Conservation (phyloP, 2,329 filamentous ascomycete species). For the Aureobasidium sp. region DNA sequence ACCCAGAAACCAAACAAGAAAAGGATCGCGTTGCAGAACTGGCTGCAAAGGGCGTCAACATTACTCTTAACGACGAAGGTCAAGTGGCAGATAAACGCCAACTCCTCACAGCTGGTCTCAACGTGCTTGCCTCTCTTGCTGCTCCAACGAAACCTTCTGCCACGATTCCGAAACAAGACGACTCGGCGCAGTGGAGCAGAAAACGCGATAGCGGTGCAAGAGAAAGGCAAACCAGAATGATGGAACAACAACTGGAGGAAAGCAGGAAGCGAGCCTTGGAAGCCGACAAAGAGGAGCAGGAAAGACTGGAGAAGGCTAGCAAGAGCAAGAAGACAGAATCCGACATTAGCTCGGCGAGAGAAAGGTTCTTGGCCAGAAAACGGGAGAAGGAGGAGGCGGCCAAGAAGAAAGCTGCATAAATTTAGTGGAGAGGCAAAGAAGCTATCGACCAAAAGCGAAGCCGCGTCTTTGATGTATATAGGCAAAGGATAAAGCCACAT, state of each 20-base stretch:
- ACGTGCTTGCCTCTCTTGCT: slow-evolving; percentile 45
- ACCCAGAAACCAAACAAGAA: slow-evolving; percentile 30
- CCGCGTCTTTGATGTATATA: too few species aligned
- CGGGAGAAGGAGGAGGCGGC: slow-evolving; percentile 14
- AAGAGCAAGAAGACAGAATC: slow-evolving; percentile 73
- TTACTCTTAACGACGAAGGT: slow-evolving; percentile 74
- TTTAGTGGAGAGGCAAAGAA: neutral
- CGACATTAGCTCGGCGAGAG: slow-evolving; percentile 71
- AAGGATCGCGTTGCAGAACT: slow-evolving; percentile 61
- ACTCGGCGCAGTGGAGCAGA: slow-evolving; percentile 23
- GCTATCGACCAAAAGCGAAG: too few species aligned
- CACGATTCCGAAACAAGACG: neutral
- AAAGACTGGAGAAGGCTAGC: slow-evolving; percentile 55
- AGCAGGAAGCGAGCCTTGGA: slow-evolving; percentile 65
- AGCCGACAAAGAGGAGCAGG: slow-evolving; percentile 59
- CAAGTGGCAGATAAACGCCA: slow-evolving; percentile 81
- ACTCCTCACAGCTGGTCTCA: slow-evolving; percentile 67
- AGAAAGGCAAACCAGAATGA: slow-evolving; percentile 70
- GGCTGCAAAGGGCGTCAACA: slow-evolving; percentile 54
- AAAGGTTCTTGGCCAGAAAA: slow-evolving; percentile 62
- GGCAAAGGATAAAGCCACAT: too few species aligned
- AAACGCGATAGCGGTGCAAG: slow-evolving; percentile 48
- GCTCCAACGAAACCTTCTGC: slow-evolving; percentile 10
- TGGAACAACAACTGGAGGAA: slow-evolving; percentile 69
- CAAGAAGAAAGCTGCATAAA: slow-evolving; percentile 34